Evolutionary conservation across 1,139 yeast genomes (phyloP).

Genomic region (Diutina scorzettiae): DNA sequence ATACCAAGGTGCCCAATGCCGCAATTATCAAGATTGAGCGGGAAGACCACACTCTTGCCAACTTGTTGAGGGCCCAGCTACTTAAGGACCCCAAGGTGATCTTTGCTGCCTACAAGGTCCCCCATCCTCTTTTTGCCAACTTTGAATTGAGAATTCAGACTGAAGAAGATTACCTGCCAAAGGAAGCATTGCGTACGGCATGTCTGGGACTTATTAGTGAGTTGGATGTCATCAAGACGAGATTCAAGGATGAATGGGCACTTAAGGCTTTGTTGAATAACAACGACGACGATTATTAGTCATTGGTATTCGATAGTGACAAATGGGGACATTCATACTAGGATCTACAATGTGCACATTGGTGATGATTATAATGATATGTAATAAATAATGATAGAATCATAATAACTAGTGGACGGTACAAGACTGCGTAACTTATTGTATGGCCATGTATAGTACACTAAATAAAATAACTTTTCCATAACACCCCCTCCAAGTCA

Average conservation of each 20-base stretch:
- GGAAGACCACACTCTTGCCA: constrained; percentile 95
- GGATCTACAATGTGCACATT: too few species aligned
- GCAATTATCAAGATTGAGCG: constrained; percentile 87
- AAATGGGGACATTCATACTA: too few species aligned
- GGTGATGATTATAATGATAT: too few species aligned
- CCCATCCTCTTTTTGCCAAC: constrained; percentile 93
- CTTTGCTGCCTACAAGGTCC: constrained; percentile 95
- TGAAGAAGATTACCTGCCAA: constrained; percentile 87
- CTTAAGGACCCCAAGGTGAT: constrained; percentile 77
- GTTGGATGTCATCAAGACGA: constrained; percentile 58
- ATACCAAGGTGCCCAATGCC: constrained; percentile 90
- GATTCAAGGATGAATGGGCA: constrained; percentile 88
- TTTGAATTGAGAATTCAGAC: constrained; percentile 91
- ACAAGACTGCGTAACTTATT: too few species aligned
- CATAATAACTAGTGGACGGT: too few species aligned
- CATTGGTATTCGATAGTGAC: too few species aligned
- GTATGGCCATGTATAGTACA: too few species aligned
- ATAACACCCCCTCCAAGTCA: constrained; percentile 86
- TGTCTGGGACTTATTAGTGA: constrained; percentile 75
- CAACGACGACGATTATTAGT: constrained; percentile 31
- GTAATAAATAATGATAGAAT: neutral
- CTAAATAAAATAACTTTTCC: constrained; percentile 84
- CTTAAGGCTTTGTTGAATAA: constrained; percentile 61
- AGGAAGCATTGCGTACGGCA: constrained; percentile 82
- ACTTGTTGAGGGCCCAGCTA: constrained; percentile 75